These are phyloP conservation scores for Oenanthe javanica DNA, from an alignment of 140 eudicot genomes.

Conservation along the genomic window DNA sequence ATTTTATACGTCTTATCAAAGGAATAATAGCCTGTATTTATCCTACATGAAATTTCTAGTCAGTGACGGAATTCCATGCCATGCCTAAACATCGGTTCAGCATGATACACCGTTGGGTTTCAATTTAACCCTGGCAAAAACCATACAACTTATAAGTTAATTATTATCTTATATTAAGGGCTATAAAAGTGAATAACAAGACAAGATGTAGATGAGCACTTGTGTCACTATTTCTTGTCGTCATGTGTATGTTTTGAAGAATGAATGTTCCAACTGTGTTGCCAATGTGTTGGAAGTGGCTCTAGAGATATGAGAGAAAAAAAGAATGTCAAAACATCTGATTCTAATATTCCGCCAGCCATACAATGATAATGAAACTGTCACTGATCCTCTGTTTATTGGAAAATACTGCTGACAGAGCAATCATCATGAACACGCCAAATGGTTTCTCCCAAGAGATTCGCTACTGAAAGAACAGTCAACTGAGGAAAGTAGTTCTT, in stretches of 20 bases:
- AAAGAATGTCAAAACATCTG: no score
- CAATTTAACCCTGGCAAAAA: no score
- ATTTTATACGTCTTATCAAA: no score
- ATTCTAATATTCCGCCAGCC: not conserved
- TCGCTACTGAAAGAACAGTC: constrained; percentile 94
- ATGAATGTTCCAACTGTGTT: not conserved
- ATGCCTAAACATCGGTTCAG: no score
- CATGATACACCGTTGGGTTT: no score
- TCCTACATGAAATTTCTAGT: no score
- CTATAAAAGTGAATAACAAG: not conserved
- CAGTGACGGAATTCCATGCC: no score
- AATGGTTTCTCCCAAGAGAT: constrained; percentile 90
- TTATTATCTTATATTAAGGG: not conserved
- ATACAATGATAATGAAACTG: not conserved
- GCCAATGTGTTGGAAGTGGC: not conserved
- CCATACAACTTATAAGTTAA: not conserved
- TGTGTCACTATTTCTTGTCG: not conserved
- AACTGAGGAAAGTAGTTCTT: constrained; percentile 78
- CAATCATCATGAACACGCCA: constrained; percentile 96
- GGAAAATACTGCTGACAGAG: constrained; percentile 92
- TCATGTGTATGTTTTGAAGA: not conserved
- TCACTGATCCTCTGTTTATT: constrained; percentile 28
- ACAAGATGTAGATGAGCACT: not conserved
- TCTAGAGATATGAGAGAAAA: not conserved
- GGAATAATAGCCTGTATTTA: no score